phyloP scores from a whole-genome alignment of 192 early-diverging fungal genomes.

The Coemansia sp. region DNA sequence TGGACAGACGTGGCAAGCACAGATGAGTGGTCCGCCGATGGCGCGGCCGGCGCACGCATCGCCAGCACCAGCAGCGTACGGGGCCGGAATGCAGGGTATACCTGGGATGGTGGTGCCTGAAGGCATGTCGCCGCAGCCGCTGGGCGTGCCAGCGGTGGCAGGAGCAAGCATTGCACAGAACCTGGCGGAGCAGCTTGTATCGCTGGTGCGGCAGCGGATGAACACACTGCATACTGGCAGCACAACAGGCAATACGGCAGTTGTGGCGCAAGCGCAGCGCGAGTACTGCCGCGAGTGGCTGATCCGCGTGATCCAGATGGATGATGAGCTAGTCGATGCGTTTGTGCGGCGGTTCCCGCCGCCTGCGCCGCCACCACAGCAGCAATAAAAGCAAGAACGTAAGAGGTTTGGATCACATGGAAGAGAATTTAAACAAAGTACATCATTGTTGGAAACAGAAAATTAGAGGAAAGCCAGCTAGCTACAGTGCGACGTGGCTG shows the following conservation, averaged over 20 bases:
- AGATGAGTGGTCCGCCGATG: slow-evolving; percentile 14
- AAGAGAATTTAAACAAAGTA: neutral
- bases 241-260: neutral
- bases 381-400: slow-evolving; percentile 9
- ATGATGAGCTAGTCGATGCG: slow-evolving; percentile 55
- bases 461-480: neutral
- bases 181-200: slow-evolving; percentile 52
- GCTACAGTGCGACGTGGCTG: slow-evolving; percentile 40
- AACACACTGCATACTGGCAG: slow-evolving; percentile 18
- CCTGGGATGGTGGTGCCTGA: slow-evolving; percentile 12
- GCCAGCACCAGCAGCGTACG: slow-evolving; percentile 31
- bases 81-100: neutral
- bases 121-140: slow-evolving; percentile 5
- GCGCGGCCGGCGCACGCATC: slow-evolving; percentile 37
- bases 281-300: slow-evolving; percentile 54
- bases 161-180: slow-evolving; percentile 40
- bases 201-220: slow-evolving; percentile 54
- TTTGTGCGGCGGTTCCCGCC: slow-evolving; percentile 54
- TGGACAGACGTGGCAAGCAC: slow-evolving; percentile 1
- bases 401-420: too few species aligned
- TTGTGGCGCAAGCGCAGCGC: slow-evolving; percentile 34
- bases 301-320: slow-evolving; percentile 48
- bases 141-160: neutral
- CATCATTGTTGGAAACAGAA: neutral
- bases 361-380: slow-evolving; percentile 27